A percentile compares a stretch with the other conserved stretches of the same genome.
Evolutionary conservation across 768 basidiomycete species (phyloP).

Genomic region (Suillus variegatus): DNA sequence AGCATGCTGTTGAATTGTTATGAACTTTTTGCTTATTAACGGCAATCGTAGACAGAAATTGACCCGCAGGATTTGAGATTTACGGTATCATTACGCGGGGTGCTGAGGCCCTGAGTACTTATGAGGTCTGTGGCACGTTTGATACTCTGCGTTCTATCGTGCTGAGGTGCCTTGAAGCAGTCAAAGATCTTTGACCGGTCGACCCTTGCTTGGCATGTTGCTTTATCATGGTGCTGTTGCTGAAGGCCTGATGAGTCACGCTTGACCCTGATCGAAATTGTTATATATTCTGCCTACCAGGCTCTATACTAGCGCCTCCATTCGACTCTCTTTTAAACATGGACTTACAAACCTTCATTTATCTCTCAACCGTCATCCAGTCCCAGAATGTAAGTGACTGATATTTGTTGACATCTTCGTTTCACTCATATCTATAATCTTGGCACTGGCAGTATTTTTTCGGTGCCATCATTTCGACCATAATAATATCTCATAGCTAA

Average conservation of each 20-base stretch:
- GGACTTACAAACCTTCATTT: neutral
- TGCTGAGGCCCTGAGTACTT: neutral
- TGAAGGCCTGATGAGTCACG: neutral
- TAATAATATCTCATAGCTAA: neutral
- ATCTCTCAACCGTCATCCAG: neutral
- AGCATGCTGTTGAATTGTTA: too few relatives aligned
- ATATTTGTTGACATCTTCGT: neutral
- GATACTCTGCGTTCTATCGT: neutral
- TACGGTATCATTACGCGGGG: neutral
- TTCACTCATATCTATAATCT: neutral
- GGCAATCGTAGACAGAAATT: neutral
- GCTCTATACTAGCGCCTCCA: neutral
- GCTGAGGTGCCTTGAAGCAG: neutral
- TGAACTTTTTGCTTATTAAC: too few relatives aligned
- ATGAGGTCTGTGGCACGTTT: too few relatives aligned
- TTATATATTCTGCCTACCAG: neutral
- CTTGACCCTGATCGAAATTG: neutral
- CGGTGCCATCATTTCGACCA: neutral
- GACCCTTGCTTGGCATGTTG: neutral
- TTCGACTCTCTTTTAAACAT: neutral
- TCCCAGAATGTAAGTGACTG: neutral
- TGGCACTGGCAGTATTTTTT: neutral
- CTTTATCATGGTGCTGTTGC: neutral
- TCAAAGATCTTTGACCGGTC: neutral
- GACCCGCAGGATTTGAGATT: neutral